Conservation (phyloP, 805 yeast genomes). For the Priceomyces melissophilus region DNA sequence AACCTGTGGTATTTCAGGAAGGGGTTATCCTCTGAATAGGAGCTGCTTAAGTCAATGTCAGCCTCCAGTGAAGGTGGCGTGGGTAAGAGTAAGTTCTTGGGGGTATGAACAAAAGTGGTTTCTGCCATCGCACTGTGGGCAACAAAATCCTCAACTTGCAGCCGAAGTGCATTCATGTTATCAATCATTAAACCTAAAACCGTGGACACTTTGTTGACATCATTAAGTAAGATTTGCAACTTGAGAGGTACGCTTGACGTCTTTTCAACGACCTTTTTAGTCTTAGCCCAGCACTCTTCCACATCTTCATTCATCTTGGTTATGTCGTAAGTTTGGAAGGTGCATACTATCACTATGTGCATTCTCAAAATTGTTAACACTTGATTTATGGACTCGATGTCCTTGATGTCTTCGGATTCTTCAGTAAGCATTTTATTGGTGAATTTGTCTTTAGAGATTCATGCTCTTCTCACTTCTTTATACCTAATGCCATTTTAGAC, state of each 20-base stretch:
- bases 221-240: neutral
- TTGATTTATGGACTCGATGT: too few relatives aligned
- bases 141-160: too few relatives aligned
- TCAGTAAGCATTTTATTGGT: too few relatives aligned
- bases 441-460: too few relatives aligned
- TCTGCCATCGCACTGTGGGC: too few relatives aligned
- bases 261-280: neutral
- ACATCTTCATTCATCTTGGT: conserved; percentile 1
- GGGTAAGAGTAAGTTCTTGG: too few relatives aligned
- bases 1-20: neutral
- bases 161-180: too few relatives aligned
- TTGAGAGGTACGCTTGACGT: neutral
- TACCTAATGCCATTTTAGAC: too few relatives aligned
- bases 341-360: conserved; percentile 2
- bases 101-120: too few relatives aligned
- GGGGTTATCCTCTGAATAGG: neutral
- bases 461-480: too few relatives aligned
- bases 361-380: neutral
- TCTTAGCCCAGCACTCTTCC: neutral
- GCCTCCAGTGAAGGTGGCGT: neutral
- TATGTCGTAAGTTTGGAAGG: conserved; percentile 2
- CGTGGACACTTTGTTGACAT: neutral
- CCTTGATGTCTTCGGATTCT: too few relatives aligned
- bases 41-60: neutral
- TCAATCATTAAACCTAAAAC: conserved; percentile 1